Percentiles rank a stretch among this genome's conserved stretches.
These are phyloP conservation scores for Nicotiana sylvestris DNA, from an alignment of 257 asterid genomes.

Conservation along the genomic window DNA sequence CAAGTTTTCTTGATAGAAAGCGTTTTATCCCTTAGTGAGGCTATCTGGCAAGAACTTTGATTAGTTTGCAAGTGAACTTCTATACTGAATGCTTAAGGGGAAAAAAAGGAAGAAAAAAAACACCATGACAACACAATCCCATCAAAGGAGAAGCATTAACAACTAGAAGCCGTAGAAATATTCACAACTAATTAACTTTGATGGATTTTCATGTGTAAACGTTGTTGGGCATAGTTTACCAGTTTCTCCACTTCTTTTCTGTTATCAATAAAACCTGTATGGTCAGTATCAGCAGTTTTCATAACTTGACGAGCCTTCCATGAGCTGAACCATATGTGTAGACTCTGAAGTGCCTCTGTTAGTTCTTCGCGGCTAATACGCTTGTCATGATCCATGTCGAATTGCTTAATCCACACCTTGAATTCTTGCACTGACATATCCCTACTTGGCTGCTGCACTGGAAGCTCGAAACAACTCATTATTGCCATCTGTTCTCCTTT, in stretches of 20 bases:
- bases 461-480: slow-evolving; percentile 18
- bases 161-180: no score
- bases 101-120: neutral
- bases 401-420: slow-evolving; percentile 35
- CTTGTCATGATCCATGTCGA: slow-evolving; percentile 30
- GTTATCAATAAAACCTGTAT: slow-evolving; percentile 27
- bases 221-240: slow-evolving; percentile 24
- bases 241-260: slow-evolving; percentile 28
- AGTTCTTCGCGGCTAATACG: slow-evolving; percentile 28
- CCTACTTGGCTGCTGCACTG: slow-evolving; percentile 14
- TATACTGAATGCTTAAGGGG: neutral
- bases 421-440: slow-evolving; percentile 31
- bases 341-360: slow-evolving; percentile 27
- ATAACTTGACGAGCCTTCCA: slow-evolving; percentile 26
- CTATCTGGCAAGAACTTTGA: neutral
- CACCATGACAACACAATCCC: neutral
- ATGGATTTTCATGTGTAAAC: slow-evolving; percentile 26
- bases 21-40: neutral
- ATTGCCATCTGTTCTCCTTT: slow-evolving; percentile 12
- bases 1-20: neutral
- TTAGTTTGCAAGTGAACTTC: neutral
- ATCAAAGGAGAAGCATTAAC: no score
- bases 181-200: neutral
- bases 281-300: slow-evolving; percentile 21
- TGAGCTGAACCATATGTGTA: slow-evolving; percentile 29